These are phyloP conservation scores for Ulota crispa DNA, from an alignment of 225 moss, liverwort and hornwort species.

Conservation along the genomic window DNA sequence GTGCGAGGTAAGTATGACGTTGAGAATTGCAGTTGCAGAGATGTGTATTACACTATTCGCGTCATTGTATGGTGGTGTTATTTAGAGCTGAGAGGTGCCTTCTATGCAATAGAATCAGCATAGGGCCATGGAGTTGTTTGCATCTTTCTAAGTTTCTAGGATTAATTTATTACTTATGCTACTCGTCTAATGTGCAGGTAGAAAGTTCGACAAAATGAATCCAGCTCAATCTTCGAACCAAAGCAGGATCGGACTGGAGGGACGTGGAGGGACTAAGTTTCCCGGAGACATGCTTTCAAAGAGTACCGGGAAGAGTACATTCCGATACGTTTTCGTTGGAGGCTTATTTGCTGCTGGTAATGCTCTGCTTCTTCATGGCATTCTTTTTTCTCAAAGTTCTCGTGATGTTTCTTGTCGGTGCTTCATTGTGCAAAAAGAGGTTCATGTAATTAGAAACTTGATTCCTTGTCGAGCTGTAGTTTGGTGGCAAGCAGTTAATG, in stretches of 20 bases:
- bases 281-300: constrained; percentile 33
- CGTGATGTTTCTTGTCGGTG: neutral
- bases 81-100: neutral
- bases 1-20: neutral
- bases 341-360: constrained; percentile 49
- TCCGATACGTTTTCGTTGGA: constrained; percentile 45
- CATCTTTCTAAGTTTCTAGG: neutral
- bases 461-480: neutral
- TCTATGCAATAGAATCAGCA: neutral
- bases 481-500: neutral
- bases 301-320: too few species aligned
- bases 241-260: constrained; percentile 34
- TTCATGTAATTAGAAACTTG: neutral
- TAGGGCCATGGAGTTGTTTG: neutral
- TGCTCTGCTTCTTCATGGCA: neutral
- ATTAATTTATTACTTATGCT: neutral
- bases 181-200: neutral
- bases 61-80: neutral
- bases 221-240: constrained; percentile 45
- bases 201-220: constrained; percentile 23
- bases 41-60: neutral
- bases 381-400: neutral
- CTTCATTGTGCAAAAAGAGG: neutral
- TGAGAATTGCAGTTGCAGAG: neutral
- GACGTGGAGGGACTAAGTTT: constrained; percentile 37